Evolutionary conservation across 2,329 filamentous ascomycete species (phyloP).

Genomic region (Aspergillus hortae): DNA sequence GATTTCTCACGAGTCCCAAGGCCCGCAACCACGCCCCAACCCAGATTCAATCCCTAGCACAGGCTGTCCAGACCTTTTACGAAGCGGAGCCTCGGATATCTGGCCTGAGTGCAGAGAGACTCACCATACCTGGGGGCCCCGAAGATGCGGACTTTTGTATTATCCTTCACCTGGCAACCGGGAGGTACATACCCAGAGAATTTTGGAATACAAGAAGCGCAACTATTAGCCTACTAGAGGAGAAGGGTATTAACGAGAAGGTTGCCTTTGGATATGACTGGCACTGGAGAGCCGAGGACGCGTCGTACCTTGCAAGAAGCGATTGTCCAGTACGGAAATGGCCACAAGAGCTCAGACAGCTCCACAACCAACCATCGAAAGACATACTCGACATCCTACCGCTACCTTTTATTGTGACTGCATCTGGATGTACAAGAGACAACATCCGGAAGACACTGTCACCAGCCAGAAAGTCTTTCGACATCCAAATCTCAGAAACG

Average conservation of each 20-base stretch:
- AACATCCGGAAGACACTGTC: not conserved
- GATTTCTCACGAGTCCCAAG: not conserved
- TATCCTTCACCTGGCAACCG: not conserved
- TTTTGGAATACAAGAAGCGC: not conserved
- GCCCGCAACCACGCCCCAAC: not conserved
- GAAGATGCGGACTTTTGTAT: not conserved
- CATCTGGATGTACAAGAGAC: not conserved
- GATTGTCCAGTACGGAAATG: not conserved
- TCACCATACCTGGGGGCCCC: not conserved
- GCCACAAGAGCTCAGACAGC: not conserved
- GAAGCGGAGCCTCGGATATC: not conserved
- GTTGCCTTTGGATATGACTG: not conserved
- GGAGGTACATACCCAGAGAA: not conserved
- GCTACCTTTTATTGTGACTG: not conserved
- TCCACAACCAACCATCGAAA: not conserved
- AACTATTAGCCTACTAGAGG: not conserved
- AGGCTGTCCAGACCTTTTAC: not conserved
- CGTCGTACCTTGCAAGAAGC: not conserved
- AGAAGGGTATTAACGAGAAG: not conserved
- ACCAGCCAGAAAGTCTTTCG: not conserved
- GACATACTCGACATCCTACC: not conserved
- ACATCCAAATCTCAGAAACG: not conserved
- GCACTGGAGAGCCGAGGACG: not conserved
- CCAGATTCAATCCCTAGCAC: not conserved
- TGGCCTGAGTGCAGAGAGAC: not conserved